phyloP scores from a whole-genome alignment of 257 asterid genomes.

The Solanum ossicruentum region DNA sequence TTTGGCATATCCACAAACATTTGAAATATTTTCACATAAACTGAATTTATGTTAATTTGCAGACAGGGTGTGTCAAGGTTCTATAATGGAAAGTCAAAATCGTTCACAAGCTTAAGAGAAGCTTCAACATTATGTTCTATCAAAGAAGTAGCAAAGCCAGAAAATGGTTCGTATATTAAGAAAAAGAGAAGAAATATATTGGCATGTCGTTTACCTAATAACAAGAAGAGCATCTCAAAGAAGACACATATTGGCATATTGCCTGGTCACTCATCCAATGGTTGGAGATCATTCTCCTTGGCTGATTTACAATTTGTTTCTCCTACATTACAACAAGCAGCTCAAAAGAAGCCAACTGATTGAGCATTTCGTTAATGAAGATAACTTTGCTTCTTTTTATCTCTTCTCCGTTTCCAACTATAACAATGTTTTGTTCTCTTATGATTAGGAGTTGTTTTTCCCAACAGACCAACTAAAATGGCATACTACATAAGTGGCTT shows the following conservation, averaged over 20 bases:
- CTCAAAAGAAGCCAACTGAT: conserved; percentile 4
- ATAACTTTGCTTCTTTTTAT: no score
- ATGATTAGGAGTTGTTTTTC: no score
- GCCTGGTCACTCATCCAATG: background rate
- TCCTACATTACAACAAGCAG: background rate
- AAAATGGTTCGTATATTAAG: conserved; percentile 28
- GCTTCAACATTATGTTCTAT: conserved; percentile 31
- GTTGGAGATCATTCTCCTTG: conserved; percentile 55
- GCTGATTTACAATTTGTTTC: conserved; percentile 42
- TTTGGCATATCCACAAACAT: background rate
- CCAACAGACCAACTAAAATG: no score
- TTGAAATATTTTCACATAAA: background rate
- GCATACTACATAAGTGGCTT: no score
- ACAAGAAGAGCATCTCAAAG: conserved; percentile 29
- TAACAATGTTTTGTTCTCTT: no score
- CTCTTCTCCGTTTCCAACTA: no score
- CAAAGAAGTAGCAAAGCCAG: conserved; percentile 54
- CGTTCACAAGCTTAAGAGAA: conserved; percentile 55
- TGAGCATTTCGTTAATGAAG: background rate
- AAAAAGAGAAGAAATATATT: conserved; percentile 49
- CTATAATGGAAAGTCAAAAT: conserved; percentile 79
- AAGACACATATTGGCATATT: background rate
- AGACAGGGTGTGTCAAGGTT: conserved; percentile 72
- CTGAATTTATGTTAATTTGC: background rate
- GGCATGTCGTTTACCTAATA: conserved; percentile 22